phyloP scores from a whole-genome alignment of 768 basidiomycete species.

The Dendrothele bispora region DNA sequence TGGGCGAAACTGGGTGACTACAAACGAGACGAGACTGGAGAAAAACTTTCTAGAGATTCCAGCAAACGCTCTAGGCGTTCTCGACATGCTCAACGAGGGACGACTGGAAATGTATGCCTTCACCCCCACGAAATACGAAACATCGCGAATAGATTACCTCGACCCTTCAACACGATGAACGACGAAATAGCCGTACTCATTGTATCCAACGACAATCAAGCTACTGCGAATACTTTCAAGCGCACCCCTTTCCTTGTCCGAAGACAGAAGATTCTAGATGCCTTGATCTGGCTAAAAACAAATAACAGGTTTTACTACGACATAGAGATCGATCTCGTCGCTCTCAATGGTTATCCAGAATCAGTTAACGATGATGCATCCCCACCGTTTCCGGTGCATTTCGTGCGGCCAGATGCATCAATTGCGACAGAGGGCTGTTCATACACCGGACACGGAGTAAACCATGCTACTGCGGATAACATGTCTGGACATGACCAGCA shows the following conservation, averaged over 20 bases:
- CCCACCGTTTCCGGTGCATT: slow-evolving; percentile 10
- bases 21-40: not conserved
- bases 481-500: not conserved
- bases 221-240: slow-evolving; percentile 5
- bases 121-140: slow-evolving; percentile 11
- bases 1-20: slow-evolving; percentile 7
- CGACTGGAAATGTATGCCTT: slow-evolving; percentile 14
- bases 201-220: slow-evolving; percentile 4
- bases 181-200: slow-evolving; percentile 16
- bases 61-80: not conserved
- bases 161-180: slow-evolving; percentile 7
- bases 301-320: slow-evolving; percentile 14
- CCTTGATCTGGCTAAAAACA: slow-evolving; percentile 11
- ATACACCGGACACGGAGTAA: slow-evolving; percentile 13
- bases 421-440: slow-evolving; percentile 10
- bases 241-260: slow-evolving; percentile 14
- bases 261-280: slow-evolving; percentile 1
- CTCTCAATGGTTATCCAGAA: slow-evolving; percentile 10
- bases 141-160: slow-evolving; percentile 5
- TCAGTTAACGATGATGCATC: not conserved
- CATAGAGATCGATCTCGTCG: slow-evolving; percentile 7
- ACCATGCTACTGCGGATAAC: slow-evolving; percentile 9
- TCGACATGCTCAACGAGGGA: slow-evolving; percentile 8
- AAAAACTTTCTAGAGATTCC: too few relatives aligned
- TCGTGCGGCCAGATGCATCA: not conserved